Evolutionary conservation across 176 grass and related monocot genomes (phyloP).

Genomic region (Musa beccarii): DNA sequence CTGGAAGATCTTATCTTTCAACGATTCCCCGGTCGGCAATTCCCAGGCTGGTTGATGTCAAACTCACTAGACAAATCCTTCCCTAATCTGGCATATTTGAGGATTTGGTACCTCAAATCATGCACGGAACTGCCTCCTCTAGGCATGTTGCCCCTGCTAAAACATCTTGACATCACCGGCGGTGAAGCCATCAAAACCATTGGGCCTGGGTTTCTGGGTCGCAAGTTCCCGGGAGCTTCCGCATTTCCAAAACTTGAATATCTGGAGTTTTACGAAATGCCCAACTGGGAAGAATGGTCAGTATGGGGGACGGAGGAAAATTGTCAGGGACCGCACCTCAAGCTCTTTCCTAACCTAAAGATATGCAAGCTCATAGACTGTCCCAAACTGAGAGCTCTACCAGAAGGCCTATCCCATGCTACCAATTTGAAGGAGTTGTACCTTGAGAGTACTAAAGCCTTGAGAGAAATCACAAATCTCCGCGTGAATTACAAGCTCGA

Average conservation of each 20-base stretch:
- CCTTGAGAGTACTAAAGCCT: background rate
- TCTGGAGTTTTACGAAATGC: background rate
- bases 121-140: slow-evolving; percentile 19
- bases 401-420: slow-evolving; percentile 2
- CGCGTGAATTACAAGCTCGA: background rate
- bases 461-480: slow-evolving; percentile 26
- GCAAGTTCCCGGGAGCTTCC: too few relatives aligned
- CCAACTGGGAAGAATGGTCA: slow-evolving; percentile 33
- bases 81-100: background rate
- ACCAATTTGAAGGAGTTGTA: background rate
- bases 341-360: slow-evolving; percentile 6
- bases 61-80: slow-evolving; percentile 47
- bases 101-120: background rate
- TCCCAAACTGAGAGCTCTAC: slow-evolving; percentile 24
- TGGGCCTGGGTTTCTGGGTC: slow-evolving; percentile 18
- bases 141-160: slow-evolving; percentile 17
- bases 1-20: slow-evolving; percentile 53
- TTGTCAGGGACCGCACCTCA: background rate
- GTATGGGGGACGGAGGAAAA: background rate
- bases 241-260: slow-evolving; percentile 25
- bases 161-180: slow-evolving; percentile 2
- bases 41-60: slow-evolving; percentile 55
- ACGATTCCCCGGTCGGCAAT: slow-evolving; percentile 45
- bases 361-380: background rate
- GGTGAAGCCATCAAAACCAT: slow-evolving; percentile 10